phyloP scores from a whole-genome alignment of 331 rosid genomes.

The Saraca asoca region DNA sequence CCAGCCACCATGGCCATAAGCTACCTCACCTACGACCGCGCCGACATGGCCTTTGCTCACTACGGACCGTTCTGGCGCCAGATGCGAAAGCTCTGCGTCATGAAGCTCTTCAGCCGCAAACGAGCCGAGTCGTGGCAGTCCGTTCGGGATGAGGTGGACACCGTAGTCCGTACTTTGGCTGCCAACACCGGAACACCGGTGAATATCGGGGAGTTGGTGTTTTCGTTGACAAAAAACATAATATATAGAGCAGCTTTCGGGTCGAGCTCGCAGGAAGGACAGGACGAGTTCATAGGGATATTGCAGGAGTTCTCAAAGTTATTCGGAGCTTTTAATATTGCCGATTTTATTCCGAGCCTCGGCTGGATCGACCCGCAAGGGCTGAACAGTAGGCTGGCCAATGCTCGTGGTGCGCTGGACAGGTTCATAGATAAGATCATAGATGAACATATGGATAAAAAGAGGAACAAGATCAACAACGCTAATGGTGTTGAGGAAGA shows the following conservation, averaged over 20 bases:
- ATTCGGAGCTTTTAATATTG: constrained; percentile 83
- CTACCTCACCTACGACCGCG: constrained; percentile 80
- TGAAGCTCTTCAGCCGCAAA: constrained; percentile 84
- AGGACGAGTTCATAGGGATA: constrained; percentile 72
- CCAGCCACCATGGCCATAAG: constrained; percentile 82
- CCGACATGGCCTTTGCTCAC: constrained; percentile 97
- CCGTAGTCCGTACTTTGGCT: constrained; percentile 26
- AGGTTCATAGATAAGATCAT: constrained; percentile 68
- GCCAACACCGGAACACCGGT: constrained; percentile 40
- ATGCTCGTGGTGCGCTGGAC: constrained; percentile 63
- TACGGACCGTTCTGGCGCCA: constrained; percentile 97
- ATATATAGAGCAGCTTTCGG: constrained; percentile 86
- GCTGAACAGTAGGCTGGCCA: constrained; percentile 49
- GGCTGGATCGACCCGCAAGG: constrained; percentile 74
- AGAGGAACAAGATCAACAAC: background rate
- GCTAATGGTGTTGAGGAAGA: constrained; percentile 23
- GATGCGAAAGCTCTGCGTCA: constrained; percentile 89
- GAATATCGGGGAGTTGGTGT: constrained; percentile 71
- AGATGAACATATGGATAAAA: constrained; percentile 60
- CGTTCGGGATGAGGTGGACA: constrained; percentile 71
- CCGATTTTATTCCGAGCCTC: constrained; percentile 67
- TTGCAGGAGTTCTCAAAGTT: constrained; percentile 82
- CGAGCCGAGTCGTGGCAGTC: constrained; percentile 89
- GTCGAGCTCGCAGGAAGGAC: constrained; percentile 55
- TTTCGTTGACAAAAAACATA: constrained; percentile 61